A percentile compares a stretch with the other conserved stretches of the same genome.
Conservation (phyloP, 2,329 filamentous ascomycete genomes). For the Aspergillus floridensis region DNA sequence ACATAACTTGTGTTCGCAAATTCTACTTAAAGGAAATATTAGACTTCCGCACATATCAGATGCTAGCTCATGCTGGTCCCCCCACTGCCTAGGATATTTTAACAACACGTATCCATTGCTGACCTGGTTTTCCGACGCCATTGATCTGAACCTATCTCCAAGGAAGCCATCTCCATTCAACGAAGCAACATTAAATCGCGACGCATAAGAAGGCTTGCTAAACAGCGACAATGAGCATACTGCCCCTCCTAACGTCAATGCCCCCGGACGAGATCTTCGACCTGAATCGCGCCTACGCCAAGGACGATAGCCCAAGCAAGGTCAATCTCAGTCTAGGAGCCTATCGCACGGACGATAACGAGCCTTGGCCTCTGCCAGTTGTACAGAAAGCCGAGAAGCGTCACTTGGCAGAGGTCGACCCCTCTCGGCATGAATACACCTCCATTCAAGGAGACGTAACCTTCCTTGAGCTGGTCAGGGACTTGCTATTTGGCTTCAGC, state of each 20-base stretch:
- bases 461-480: not conserved
- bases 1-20: too few relatives aligned
- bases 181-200: too few relatives aligned
- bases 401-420: not conserved
- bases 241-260: not conserved
- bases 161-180: too few relatives aligned
- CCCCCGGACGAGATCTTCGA: not conserved
- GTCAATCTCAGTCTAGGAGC: not conserved
- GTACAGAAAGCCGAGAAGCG: not conserved
- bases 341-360: not conserved
- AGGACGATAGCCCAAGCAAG: not conserved
- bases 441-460: not conserved
- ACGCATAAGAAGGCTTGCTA: too few relatives aligned
- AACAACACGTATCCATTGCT: too few relatives aligned
- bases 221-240: not conserved
- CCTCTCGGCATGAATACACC: not conserved
- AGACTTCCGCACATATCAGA: too few relatives aligned
- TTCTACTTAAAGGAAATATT: too few relatives aligned
- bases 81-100: too few relatives aligned
- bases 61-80: too few relatives aligned
- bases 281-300: not conserved
- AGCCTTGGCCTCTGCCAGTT: not conserved
- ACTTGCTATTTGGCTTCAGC: not conserved
- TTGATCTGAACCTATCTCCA: too few relatives aligned
- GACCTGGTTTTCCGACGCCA: too few relatives aligned